Evolutionary conservation across 176 grass and related monocot genomes (phyloP).

Genomic region (Bolboschoenus planiculmis): DNA sequence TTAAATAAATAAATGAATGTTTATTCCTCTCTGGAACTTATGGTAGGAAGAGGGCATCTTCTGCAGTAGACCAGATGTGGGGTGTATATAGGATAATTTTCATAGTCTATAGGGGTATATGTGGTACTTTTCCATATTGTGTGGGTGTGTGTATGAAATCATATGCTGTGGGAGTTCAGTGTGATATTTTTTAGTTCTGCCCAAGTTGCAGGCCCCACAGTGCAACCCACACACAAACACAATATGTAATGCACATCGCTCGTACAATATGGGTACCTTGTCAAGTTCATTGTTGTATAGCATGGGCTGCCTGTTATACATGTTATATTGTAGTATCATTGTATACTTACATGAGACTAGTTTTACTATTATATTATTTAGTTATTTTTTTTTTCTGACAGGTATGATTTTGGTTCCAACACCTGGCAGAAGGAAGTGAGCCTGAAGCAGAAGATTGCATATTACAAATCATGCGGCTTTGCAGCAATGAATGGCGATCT

Average conservation of each 20-base stretch:
- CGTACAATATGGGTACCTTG: neutral
- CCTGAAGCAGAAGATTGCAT: conserved; percentile 51
- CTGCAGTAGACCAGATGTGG: neutral
- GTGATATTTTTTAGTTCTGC: neutral
- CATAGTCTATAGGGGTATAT: neutral
- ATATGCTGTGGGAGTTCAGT: neutral
- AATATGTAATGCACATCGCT: neutral
- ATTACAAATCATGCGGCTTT: conserved; percentile 48
- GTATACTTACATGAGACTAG: neutral
- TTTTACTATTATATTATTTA: neutral
- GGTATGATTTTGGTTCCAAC: conserved; percentile 61
- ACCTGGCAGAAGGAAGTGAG: conserved; percentile 53
- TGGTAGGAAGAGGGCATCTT: neutral
- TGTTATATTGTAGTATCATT: neutral
- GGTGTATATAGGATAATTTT: neutral
- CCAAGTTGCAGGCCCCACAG: neutral
- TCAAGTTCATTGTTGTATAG: neutral
- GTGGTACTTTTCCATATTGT: neutral
- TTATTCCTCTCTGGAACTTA: neutral
- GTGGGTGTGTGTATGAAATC: neutral
- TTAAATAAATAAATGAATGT: neutral
- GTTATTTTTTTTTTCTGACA: conserved; percentile 22
- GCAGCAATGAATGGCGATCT: conserved; percentile 62
- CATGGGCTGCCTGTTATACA: neutral
- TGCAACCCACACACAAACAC: neutral